phyloP scores from a whole-genome alignment of 257 asterid genomes.

The Leptodermis oblonga region DNA sequence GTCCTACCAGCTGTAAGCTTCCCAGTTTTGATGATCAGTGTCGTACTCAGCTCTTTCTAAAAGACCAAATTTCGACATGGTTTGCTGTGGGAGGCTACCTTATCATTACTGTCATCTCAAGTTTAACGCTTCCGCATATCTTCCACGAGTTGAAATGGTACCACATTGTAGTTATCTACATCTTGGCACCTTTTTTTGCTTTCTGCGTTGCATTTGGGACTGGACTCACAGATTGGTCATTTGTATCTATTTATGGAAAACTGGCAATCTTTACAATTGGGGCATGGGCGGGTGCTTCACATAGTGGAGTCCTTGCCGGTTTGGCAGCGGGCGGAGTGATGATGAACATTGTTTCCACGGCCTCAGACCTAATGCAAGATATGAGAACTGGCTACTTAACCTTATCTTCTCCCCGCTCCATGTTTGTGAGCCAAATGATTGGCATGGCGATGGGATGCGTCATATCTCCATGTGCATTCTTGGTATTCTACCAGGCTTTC shows the following conservation, averaged over 20 bases:
- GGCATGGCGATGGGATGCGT: slow-evolving; percentile 70
- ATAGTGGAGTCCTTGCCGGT: slow-evolving; percentile 61
- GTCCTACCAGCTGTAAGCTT: slow-evolving; percentile 12
- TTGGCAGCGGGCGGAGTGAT: slow-evolving; percentile 62
- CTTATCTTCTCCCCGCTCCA: slow-evolving; percentile 60
- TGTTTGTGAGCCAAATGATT: slow-evolving; percentile 68
- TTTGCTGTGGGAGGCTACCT: slow-evolving; percentile 44
- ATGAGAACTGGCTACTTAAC: slow-evolving; percentile 68
- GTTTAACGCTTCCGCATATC: slow-evolving; percentile 48
- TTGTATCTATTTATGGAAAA: slow-evolving; percentile 57
- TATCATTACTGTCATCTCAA: slow-evolving; percentile 38
- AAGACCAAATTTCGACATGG: slow-evolving; percentile 51
- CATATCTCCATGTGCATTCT: slow-evolving; percentile 56
- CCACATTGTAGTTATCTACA: slow-evolving; percentile 43
- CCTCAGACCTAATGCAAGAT: slow-evolving; percentile 61
- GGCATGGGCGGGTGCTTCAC: slow-evolving; percentile 53
- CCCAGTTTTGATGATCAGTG: slow-evolving; percentile 38
- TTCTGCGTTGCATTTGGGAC: slow-evolving; percentile 62
- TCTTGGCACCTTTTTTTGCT: slow-evolving; percentile 52
- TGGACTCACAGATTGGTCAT: slow-evolving; percentile 70
- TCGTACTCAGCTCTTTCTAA: slow-evolving; percentile 47
- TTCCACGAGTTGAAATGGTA: slow-evolving; percentile 57
- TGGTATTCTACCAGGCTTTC: slow-evolving; percentile 60
- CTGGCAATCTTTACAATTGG: slow-evolving; percentile 61
- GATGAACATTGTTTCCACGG: slow-evolving; percentile 65